Base-by-base conservation (phyloP, 768 basidiomycete genomes). In the Tephrocybe rancida region DNA sequence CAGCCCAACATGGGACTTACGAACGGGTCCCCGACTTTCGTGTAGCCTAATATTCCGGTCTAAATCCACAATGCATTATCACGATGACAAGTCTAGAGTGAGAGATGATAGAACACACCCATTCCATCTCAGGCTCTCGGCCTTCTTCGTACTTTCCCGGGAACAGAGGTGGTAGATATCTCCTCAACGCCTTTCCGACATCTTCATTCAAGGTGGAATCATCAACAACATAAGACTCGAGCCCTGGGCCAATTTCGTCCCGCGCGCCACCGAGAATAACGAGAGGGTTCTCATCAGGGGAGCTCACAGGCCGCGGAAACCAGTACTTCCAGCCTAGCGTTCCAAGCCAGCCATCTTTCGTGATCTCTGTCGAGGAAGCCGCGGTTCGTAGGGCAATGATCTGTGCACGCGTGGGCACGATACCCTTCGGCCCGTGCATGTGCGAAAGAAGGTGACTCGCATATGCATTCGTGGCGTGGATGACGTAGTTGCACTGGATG, bases 401-500 rank as follows among this genome's bases (percentile, higher is more conserved):
- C 62, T 94, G 92, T 0, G 86, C 90, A 11, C 92, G 85, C 1
- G 82, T 82, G 0, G 91, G 92, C 2, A 88, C 70, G 49, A 93
- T 84, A 1, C 80, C 80, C 0, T 59, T 55, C 9, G 75, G 73
- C 0, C 85, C 83, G 3, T 73, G 60, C 26, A 94, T 64, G 51
- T 84, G 80, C 0, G 90, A 88, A 14, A 97, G 74, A 27, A 96
- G 80, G 59, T 88, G 78, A 2, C 87, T 81, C 8, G 86, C 81
- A 56, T 95, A 95, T 0, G 75, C 95, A 62, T 97, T 97, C 14
- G 92, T 95, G 0, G 91, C 92, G 63, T 95, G 92, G 3, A 96
- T 72, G 39, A 96, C 80, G 55, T 85, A 83, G 18, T 75, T 68
- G 58, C 88, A 86, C 5, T 65, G 41, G 24, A 93, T 66, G 1